Conservation (phyloP, 2,329 filamentous ascomycete genomes). For the Talaromyces pinophilus region DNA sequence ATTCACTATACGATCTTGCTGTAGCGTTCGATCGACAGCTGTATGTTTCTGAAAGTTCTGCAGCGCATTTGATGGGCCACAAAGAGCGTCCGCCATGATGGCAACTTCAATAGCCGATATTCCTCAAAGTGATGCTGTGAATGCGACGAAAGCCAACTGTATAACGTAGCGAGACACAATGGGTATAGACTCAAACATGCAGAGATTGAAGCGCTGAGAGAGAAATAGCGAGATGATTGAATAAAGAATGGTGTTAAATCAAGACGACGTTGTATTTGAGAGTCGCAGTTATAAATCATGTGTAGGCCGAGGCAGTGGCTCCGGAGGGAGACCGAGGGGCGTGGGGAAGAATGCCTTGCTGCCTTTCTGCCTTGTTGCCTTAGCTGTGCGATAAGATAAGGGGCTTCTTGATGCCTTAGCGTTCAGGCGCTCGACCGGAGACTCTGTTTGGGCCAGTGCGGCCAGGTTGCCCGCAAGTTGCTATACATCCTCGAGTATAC, state of each 20-base stretch:
- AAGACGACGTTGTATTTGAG: background rate
- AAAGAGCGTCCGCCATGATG: slow-evolving; percentile 67
- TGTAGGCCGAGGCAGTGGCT: slow-evolving; percentile 7
- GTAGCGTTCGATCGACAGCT: slow-evolving; percentile 66
- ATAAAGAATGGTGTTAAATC: background rate
- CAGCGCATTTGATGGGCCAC: slow-evolving; percentile 73
- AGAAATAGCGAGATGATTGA: background rate
- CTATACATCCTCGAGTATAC: background rate
- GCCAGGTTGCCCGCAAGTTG: slow-evolving; percentile 23
- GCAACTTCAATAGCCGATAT: background rate
- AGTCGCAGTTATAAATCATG: slow-evolving; percentile 10
- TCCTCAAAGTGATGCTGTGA: background rate
- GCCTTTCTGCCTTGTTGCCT: slow-evolving; percentile 19
- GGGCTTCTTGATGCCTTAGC: slow-evolving; percentile 2
- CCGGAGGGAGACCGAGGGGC: background rate
- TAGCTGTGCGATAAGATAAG: slow-evolving; percentile 22
- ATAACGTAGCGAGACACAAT: background rate
- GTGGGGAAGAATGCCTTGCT: slow-evolving; percentile 4
- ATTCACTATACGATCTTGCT: slow-evolving; percentile 68
- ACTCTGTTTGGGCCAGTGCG: slow-evolving; percentile 19
- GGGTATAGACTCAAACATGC: background rate
- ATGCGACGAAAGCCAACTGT: background rate
- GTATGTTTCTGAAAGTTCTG: slow-evolving; percentile 72
- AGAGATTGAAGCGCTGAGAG: background rate
- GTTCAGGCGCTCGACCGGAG: background rate